These are phyloP conservation scores for Yamagishiella unicocca DNA, from an alignment of 139 green algal genomes.

Conservation along the genomic window DNA sequence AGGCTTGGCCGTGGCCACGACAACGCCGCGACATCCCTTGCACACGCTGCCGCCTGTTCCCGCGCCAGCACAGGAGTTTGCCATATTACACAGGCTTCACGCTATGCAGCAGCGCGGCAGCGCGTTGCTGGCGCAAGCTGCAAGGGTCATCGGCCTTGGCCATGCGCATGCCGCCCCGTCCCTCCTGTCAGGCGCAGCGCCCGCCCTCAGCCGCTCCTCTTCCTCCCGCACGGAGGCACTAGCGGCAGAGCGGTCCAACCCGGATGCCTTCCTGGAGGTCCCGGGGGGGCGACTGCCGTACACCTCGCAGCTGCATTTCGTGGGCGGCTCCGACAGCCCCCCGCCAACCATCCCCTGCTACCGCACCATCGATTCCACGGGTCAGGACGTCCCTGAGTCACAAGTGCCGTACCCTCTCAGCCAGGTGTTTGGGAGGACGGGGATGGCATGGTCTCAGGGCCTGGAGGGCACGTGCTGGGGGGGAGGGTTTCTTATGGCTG, in stretches of 20 bases:
- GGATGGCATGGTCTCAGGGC: too few species aligned
- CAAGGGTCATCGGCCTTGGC: background rate
- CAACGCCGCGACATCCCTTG: background rate
- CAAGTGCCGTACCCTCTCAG: constrained; percentile 60
- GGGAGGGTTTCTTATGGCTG: too few species aligned
- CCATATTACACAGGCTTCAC: background rate
- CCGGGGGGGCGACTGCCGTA: constrained; percentile 75
- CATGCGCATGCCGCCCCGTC: background rate
- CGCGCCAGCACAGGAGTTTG: background rate
- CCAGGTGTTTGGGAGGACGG: constrained; percentile 40
- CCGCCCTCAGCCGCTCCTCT: too few species aligned
- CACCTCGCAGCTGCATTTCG: constrained; percentile 56
- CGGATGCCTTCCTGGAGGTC: constrained; percentile 63
- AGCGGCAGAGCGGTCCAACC: background rate
- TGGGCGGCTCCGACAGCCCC: constrained; percentile 54
- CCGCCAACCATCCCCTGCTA: constrained; percentile 70
- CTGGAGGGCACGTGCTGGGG: too few species aligned
- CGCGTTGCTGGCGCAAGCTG: background rate
- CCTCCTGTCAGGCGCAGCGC: too few species aligned
- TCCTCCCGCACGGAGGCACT: background rate
- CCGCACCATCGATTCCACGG: constrained; percentile 71
- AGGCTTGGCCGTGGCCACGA: background rate
- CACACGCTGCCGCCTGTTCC: background rate
- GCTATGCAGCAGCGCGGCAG: background rate
- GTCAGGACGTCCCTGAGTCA: constrained; percentile 59